Conservation (phyloP, 2,329 filamentous ascomycete species). For the Alternaria angustiovoidea region DNA sequence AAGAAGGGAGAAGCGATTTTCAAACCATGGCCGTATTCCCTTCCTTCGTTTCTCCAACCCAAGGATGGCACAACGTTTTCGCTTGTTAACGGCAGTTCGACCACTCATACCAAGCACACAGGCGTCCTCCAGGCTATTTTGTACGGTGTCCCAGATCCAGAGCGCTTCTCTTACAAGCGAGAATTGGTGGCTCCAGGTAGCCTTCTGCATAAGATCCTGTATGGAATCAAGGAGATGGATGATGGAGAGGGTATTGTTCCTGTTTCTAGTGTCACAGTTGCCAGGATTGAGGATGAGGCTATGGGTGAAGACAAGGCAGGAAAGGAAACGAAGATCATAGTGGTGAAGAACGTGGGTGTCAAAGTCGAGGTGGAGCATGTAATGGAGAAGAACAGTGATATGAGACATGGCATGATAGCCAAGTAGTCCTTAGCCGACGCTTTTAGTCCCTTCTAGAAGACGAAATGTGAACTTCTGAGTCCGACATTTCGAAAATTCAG, state of each 20-base stretch:
- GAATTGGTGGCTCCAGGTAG: not conserved
- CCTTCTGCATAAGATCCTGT: constrained; percentile 1
- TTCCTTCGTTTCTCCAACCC: constrained; percentile 18
- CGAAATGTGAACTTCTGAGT: too few species aligned
- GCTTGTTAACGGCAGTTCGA: not conserved
- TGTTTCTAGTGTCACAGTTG: not conserved
- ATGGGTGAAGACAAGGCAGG: not conserved
- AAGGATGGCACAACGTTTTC: constrained; percentile 23
- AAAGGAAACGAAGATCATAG: not conserved
- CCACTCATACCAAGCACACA: not conserved
- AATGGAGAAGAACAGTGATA: not conserved
- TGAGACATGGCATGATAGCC: not conserved
- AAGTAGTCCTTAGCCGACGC: not conserved
- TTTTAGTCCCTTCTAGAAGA: not conserved
- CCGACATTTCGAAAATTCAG: too few species aligned
- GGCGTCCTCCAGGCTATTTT: constrained; percentile 21
- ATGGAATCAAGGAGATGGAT: constrained; percentile 5
- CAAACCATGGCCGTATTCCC: constrained; percentile 22
- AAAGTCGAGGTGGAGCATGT: not conserved
- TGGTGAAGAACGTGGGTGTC: not conserved
- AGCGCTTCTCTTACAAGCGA: not conserved
- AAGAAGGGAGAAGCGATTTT: not conserved
- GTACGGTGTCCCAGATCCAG: constrained; percentile 24
- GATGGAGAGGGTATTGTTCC: not conserved
- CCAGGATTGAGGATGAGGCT: not conserved